phyloP scores from a whole-genome alignment of 163 green algal genomes.

The Chlamydomonas reinhardtii region DNA sequence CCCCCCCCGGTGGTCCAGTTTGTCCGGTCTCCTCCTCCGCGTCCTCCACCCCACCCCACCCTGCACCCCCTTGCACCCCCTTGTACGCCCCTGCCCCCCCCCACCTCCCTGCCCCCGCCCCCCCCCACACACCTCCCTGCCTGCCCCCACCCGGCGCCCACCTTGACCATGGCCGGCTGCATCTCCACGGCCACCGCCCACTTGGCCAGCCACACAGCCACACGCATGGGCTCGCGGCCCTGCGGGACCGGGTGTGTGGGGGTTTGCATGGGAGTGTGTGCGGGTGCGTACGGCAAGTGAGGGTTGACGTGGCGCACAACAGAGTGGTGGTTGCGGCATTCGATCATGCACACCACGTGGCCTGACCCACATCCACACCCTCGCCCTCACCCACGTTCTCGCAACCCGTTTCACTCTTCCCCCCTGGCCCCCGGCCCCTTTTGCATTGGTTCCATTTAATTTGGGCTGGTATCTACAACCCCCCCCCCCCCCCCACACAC shows the following conservation, averaged over 20 bases:
- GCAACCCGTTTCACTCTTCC: too few species aligned
- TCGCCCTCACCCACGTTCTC: background rate
- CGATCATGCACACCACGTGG: too few species aligned
- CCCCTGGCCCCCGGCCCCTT: too few species aligned
- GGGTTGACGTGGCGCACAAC: too few species aligned
- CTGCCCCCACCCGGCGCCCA: too few species aligned
- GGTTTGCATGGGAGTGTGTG: background rate
- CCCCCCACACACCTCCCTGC: background rate
- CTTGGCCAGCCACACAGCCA: slow-evolving; percentile 48
- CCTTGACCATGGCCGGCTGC: slow-evolving; percentile 22
- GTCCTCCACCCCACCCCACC: too few species aligned
- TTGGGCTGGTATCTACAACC: too few species aligned
- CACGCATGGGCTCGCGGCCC: slow-evolving; percentile 41
- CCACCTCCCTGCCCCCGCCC: background rate
- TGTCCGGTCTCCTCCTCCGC: too few species aligned
- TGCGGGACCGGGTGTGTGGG: background rate
- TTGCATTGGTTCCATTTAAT: too few species aligned
- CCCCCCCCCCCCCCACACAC: background rate
- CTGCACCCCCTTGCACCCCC: too few species aligned
- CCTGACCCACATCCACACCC: background rate
- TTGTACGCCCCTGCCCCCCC: background rate
- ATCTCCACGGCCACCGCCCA: slow-evolving; percentile 19
- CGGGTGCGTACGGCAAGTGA: background rate
- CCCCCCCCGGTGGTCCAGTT: too few species aligned
- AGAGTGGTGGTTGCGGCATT: too few species aligned